Percentiles rank a stretch among this genome's conserved stretches.
These are phyloP conservation scores for Diutina scorzettiae DNA, from an alignment of 1,139 yeast genomes.

Conservation along the genomic window DNA sequence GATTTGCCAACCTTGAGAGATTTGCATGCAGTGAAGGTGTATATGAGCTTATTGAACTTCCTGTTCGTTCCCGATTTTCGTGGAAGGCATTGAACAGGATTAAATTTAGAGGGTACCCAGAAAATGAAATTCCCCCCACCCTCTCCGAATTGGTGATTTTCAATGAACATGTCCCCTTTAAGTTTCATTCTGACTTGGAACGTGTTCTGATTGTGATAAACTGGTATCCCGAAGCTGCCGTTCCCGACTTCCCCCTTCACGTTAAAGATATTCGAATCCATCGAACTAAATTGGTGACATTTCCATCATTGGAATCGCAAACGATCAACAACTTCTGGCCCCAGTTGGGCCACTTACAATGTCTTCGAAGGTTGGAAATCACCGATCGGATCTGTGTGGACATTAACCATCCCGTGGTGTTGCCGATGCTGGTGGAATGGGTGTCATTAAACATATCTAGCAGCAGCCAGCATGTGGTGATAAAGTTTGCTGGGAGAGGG, in stretches of 20 bases:
- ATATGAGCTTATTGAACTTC: background rate
- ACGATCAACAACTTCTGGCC: background rate
- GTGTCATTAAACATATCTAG: background rate
- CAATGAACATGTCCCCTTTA: background rate
- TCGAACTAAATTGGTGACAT: constrained; percentile 1
- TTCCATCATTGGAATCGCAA: constrained; percentile 1
- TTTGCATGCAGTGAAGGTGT: background rate
- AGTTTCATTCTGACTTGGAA: background rate
- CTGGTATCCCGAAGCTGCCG: background rate
- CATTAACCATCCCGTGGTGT: background rate
- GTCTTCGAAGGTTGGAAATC: background rate
- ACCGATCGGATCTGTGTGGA: constrained; percentile 1
- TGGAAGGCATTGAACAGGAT: background rate
- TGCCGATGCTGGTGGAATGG: constrained; percentile 6
- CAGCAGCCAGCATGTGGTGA: background rate
- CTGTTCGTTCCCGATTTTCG: background rate
- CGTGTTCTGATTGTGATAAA: background rate
- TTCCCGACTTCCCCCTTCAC: background rate
- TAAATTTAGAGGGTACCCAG: background rate
- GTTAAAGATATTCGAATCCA: background rate
- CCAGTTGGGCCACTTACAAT: background rate
- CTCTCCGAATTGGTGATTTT: background rate
- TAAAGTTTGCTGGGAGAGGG: background rate
- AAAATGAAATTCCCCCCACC: background rate
- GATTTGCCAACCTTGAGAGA: background rate